Conservation (phyloP, 163 green algal genomes). For the Scenedesmus sp. region DNA sequence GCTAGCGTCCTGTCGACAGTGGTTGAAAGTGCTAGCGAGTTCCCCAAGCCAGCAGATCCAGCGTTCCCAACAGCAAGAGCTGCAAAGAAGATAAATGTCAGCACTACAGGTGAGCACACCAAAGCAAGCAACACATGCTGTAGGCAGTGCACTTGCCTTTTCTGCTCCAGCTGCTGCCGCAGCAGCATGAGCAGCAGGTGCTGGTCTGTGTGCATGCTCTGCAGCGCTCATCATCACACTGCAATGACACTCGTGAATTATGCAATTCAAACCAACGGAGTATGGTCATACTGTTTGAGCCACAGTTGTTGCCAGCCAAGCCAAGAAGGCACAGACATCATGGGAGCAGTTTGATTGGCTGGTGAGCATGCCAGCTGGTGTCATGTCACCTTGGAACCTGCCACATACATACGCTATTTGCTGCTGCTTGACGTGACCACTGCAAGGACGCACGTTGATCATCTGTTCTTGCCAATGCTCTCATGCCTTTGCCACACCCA, state of each 20-base stretch:
- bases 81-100: constrained; percentile 19
- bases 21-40: constrained; percentile 48
- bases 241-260: no score
- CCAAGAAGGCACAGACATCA: not conserved
- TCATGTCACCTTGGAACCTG: not conserved
- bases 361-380: not conserved
- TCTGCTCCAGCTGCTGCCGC: not conserved
- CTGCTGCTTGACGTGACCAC: not conserved
- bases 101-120: not conserved
- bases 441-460: no score
- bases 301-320: constrained; percentile 26
- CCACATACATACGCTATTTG: not conserved
- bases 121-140: not conserved
- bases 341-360: constrained; percentile 47
- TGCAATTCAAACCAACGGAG: no score
- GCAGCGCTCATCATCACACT: not conserved
- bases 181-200: not conserved
- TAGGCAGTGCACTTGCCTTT: not conserved
- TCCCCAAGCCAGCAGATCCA: constrained; percentile 8
- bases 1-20: not conserved
- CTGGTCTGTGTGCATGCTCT: not conserved
- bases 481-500: no score
- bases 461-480: no score
- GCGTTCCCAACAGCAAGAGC: not conserved
- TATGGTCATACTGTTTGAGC: no score